phyloP scores from a whole-genome alignment of 495 filamentous ascomycete genomes.

The Penicillium canescens region DNA sequence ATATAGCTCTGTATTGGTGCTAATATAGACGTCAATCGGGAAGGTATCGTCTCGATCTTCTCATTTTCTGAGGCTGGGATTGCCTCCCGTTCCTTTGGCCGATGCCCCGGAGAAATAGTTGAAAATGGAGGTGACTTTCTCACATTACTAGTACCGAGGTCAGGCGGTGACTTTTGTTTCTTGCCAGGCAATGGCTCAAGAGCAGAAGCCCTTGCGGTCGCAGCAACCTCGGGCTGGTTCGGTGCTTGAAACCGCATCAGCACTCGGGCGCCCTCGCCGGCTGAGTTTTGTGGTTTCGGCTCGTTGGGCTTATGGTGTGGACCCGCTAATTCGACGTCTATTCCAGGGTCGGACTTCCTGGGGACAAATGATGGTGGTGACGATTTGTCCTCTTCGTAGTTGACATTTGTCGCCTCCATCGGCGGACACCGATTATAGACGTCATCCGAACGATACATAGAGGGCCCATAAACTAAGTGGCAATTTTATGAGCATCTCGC shows the following conservation, averaged over 20 bases:
- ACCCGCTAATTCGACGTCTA: constrained; percentile 12
- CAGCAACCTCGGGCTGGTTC: constrained; percentile 46
- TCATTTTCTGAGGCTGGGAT: too few species aligned
- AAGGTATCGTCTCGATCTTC: too few species aligned
- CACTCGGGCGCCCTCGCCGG: constrained; percentile 43
- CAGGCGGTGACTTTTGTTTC: background rate
- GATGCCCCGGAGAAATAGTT: background rate
- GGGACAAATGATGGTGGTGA: constrained; percentile 29
- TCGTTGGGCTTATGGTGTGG: constrained; percentile 32
- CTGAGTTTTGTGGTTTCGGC: constrained; percentile 30
- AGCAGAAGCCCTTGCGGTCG: constrained; percentile 19
- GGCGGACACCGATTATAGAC: constrained; percentile 35
- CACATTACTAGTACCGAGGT: background rate
- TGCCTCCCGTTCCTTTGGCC: background rate
- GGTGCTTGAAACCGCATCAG: constrained; percentile 47
- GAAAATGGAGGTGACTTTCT: background rate
- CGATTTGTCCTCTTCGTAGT: constrained; percentile 21
- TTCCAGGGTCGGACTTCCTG: constrained; percentile 1
- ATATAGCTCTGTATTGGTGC: too few species aligned
- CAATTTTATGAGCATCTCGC: constrained; percentile 24
- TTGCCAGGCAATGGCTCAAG: constrained; percentile 7
- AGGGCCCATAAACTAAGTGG: constrained; percentile 37
- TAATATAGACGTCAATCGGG: too few species aligned
- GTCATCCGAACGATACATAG: constrained; percentile 49
- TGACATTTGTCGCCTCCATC: constrained; percentile 17